Base-by-base conservation (phyloP, 2,329 filamentous ascomycete species). In the Claviceps arundinis region DNA sequence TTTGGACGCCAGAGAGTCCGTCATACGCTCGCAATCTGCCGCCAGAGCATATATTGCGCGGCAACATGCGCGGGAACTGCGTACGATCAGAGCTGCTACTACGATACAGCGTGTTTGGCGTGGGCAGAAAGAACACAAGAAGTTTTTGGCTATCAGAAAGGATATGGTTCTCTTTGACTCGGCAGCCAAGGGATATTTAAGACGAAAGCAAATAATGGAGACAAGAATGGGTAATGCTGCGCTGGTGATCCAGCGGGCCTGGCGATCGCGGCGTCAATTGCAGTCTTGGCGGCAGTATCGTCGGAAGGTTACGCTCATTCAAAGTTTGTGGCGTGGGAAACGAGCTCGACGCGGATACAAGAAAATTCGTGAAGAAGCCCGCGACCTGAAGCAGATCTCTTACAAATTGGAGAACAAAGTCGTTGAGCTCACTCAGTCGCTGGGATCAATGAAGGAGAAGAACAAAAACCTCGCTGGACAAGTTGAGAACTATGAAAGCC, bases 401-500 rank as follows among this genome's bases (percentile, higher is more conserved):
- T 98, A 98, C 77, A 97, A 95, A 75, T 75, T 98, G 61, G 93
- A 98, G 70, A 97, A 98, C 78, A 98, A 98, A 81, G 93, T 98
- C 56, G 89, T 98, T 56, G 93, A 98, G 73, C 79, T 98, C 63
- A 98, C 93, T 1, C 93, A 98, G 68, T 88, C 85, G 48, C 72
- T 98, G 61, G 90, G 93, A 58, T 84, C 89, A 9, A 85, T 95
- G 78, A 95, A 95, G 74, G 81, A 84, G 56, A 88, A 95, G 71
- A 98, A 98, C 79, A 96, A 95, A 75, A 80, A 80, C 54, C 77
- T 98, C 56, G 76, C 86, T 60, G 84, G 80, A 38, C 90, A 97
- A 68, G 85, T 98, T 48, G 89, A 96, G 69, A 96, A 87, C 68
- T 96, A 97, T 72, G 91, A 98, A 68, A 84, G 79, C 59, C 93